These are phyloP conservation scores for Cryphonectria japonica DNA, from an alignment of 2,329 filamentous ascomycete genomes.

Conservation along the genomic window DNA sequence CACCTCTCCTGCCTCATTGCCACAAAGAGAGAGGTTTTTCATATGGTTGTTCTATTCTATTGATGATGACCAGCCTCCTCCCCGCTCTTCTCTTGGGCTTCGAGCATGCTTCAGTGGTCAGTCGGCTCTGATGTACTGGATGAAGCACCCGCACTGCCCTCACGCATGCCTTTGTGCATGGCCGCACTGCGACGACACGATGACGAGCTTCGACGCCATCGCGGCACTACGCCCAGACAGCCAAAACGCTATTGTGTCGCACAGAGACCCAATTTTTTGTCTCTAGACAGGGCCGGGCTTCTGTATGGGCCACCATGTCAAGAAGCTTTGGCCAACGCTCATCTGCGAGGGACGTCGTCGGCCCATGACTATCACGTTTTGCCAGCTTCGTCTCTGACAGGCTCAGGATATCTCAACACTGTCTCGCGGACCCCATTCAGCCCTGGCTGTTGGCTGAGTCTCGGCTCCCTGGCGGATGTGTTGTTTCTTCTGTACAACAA, in stretches of 20 bases:
- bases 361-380: conserved; percentile 20
- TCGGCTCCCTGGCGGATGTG: neutral
- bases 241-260: conserved; percentile 11
- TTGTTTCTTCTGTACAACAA: neutral
- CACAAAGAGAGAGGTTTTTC: neutral
- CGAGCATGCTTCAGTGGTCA: neutral
- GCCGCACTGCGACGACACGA: conserved; percentile 4
- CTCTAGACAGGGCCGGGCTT: neutral
- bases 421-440: neutral
- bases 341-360: conserved; percentile 6
- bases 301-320: neutral
- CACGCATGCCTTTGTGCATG: neutral
- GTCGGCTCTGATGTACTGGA: neutral
- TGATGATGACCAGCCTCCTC: neutral
- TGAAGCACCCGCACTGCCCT: neutral
- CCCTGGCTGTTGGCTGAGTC: neutral
- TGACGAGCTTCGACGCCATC: conserved; percentile 19
- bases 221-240: conserved; percentile 2
- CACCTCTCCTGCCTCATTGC: neutral
- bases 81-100: neutral
- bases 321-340: conserved; percentile 12
- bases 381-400: conserved; percentile 19
- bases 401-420: conserved; percentile 11
- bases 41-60: neutral
- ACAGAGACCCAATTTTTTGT: conserved; percentile 1